These are phyloP conservation scores for Calocera viscosa DNA, from an alignment of 768 basidiomycete genomes.

Conservation along the genomic window DNA sequence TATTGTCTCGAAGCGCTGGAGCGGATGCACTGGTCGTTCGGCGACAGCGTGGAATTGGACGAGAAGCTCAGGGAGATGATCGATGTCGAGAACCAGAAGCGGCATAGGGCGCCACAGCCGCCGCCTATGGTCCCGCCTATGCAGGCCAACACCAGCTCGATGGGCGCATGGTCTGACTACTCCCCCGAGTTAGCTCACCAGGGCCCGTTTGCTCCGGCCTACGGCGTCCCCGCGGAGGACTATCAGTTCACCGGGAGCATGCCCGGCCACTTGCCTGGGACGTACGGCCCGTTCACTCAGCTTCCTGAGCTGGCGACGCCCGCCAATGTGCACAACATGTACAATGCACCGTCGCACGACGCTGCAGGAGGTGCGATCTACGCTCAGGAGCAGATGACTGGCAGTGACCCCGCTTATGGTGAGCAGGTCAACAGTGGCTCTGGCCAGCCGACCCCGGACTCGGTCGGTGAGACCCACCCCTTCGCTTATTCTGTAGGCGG, in stretches of 20 bases:
- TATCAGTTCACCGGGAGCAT: background rate
- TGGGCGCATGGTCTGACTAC: background rate
- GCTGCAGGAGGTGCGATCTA: background rate
- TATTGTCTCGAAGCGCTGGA: constrained; percentile 60
- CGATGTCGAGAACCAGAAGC: background rate
- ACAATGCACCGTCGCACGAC: background rate
- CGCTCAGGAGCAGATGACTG: background rate
- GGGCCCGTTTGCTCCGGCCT: background rate
- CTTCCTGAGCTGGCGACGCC: background rate
- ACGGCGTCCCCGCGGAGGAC: background rate
- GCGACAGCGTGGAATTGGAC: constrained; percentile 50
- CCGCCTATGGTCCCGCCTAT: background rate
- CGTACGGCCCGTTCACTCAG: background rate
- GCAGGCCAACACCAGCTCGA: background rate
- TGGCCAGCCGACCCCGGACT: constrained; percentile 7
- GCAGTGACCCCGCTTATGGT: background rate
- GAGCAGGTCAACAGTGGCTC: constrained; percentile 1
- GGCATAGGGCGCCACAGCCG: background rate
- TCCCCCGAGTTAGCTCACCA: background rate
- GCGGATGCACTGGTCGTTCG: constrained; percentile 64
- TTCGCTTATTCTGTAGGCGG: background rate
- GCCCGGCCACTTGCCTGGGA: background rate
- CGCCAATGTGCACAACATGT: background rate
- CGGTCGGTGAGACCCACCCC: background rate
- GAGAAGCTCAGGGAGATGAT: constrained; percentile 16